Percentiles rank a stretch among this genome's conserved stretches.
Evolutionary conservation across 306 rosid genomes (phyloP).

Genomic region (Ceratonia siliqua): DNA sequence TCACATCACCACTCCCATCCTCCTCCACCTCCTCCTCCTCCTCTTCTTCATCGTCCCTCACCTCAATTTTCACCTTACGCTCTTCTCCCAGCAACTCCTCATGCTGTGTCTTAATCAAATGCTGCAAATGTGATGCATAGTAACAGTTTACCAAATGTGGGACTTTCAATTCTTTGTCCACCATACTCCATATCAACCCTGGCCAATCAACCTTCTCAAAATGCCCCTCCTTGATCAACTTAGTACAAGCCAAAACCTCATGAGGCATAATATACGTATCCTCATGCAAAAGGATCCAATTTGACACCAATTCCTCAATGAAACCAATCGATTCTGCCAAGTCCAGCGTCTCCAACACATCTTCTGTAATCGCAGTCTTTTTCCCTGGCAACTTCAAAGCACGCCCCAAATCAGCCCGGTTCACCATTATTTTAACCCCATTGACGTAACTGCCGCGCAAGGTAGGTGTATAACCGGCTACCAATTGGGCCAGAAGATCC

Average conservation of each 20-base stretch:
- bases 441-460: constrained; percentile 56
- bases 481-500: constrained; percentile 68
- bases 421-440: constrained; percentile 45
- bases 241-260: constrained; percentile 48
- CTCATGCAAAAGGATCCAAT: constrained; percentile 84
- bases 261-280: constrained; percentile 63
- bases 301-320: constrained; percentile 57
- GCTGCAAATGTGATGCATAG: constrained; percentile 87
- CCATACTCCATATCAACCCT: constrained; percentile 76
- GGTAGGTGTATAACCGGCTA: constrained; percentile 46
- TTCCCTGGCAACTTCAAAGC: constrained; percentile 70
- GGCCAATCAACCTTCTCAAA: constrained; percentile 82
- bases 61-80: constrained; percentile 33
- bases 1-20: constrained; percentile 43
- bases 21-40: constrained; percentile 35
- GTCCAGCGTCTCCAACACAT: constrained; percentile 21
- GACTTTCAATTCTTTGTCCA: constrained; percentile 72
- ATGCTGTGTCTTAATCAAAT: constrained; percentile 58
- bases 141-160: constrained; percentile 57
- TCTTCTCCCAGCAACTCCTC: constrained; percentile 51
- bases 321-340: constrained; percentile 54
- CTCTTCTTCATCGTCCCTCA: constrained; percentile 37
- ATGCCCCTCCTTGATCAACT: constrained; percentile 57
- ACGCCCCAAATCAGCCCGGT: constrained; percentile 74
- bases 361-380: constrained; percentile 39